A percentile compares a stretch with the other conserved stretches of the same genome.
Conservation (phyloP, 768 basidiomycete genomes). For the Boletus vinaceobasis region DNA sequence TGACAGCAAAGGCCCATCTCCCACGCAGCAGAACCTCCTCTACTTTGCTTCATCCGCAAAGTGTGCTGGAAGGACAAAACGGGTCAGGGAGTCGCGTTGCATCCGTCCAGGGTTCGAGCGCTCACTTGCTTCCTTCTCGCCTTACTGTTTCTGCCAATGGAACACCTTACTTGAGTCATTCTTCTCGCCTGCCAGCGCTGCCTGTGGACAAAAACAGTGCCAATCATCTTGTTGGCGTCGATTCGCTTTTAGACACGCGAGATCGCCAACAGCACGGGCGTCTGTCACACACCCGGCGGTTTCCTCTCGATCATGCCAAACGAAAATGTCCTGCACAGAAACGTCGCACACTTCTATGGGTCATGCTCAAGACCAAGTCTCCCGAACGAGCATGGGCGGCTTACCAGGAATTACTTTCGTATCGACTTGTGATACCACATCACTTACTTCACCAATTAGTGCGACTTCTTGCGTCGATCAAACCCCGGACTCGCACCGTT, state of each 20-base stretch:
- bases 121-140: neutral
- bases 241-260: constrained; percentile 6
- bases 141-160: neutral
- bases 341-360: constrained; percentile 26
- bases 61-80: neutral
- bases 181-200: neutral
- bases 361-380: constrained; percentile 34
- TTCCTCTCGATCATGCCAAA: neutral
- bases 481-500: constrained; percentile 54
- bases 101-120: neutral
- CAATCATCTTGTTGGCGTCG: constrained; percentile 5
- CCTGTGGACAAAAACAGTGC: neutral
- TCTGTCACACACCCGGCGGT: neutral
- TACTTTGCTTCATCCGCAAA: neutral
- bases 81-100: neutral
- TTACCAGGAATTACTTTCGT: constrained; percentile 36
- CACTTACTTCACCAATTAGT: constrained; percentile 58
- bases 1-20: constrained; percentile 2
- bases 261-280: neutral
- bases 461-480: constrained; percentile 51
- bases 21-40: constrained; percentile 3
- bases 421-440: constrained; percentile 26
- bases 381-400: constrained; percentile 41
- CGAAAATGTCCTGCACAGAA: constrained; percentile 18
- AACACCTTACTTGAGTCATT: neutral